Conservation (phyloP, 2,329 filamentous ascomycete species). For the Karstenula rhodostoma region DNA sequence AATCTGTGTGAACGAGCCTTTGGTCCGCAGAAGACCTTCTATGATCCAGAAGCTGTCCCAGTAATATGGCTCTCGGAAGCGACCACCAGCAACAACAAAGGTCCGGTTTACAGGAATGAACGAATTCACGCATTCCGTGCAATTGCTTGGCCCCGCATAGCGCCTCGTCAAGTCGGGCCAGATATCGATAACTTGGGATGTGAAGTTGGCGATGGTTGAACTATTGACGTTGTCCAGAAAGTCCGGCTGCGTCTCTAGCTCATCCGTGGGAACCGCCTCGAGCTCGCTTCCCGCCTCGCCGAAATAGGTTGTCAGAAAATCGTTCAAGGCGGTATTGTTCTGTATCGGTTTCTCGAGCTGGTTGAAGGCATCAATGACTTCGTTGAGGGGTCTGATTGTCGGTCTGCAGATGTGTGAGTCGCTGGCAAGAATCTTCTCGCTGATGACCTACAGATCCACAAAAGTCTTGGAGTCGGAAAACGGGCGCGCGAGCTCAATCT, state of each 20-base stretch:
- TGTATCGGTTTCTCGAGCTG: conserved; percentile 66
- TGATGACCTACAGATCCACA: conserved; percentile 59
- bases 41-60: conserved; percentile 77
- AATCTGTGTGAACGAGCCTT: conserved; percentile 69
- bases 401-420: conserved; percentile 57
- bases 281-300: conserved; percentile 70
- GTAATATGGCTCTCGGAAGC: conserved; percentile 75
- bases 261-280: conserved; percentile 58
- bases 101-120: conserved; percentile 72
- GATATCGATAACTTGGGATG: conserved; percentile 70
- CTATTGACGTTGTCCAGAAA: conserved; percentile 67
- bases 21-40: conserved; percentile 70
- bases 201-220: conserved; percentile 67
- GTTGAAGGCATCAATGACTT: conserved; percentile 69
- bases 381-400: conserved; percentile 64
- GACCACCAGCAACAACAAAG: conserved; percentile 75
- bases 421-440: conserved; percentile 1
- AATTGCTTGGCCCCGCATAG: conserved; percentile 60
- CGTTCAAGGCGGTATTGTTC: conserved; percentile 69
- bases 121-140: conserved; percentile 68
- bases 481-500: conserved; percentile 69
- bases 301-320: conserved; percentile 71
- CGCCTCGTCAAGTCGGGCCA: conserved; percentile 73
- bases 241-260: conserved; percentile 64
- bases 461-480: conserved; percentile 76